Conservation (phyloP, 1,284 basidiomycete species). For the Boletellus deceptivus region DNA sequence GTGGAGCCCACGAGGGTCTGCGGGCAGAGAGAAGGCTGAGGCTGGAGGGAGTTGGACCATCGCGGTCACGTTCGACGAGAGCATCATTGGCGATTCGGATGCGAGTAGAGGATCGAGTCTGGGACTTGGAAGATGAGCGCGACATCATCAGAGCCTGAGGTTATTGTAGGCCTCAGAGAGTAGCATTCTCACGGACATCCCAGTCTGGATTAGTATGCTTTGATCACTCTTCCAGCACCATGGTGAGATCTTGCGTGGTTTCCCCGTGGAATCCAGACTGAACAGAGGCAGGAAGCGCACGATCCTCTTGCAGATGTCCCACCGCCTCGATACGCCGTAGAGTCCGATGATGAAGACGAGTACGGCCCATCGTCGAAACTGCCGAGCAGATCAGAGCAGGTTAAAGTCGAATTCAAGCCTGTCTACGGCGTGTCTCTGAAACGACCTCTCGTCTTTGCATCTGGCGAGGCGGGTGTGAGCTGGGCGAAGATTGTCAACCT, state of each 20-base stretch:
- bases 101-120: conserved; percentile 18
- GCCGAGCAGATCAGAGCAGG: conserved; percentile 15
- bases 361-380: conserved; percentile 40
- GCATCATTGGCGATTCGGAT: conserved; percentile 23
- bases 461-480: conserved; percentile 44
- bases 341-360: conserved; percentile 70
- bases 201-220: no score
- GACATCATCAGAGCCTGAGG: conserved; percentile 16
- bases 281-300: conserved; percentile 45
- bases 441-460: conserved; percentile 42
- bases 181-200: no score
- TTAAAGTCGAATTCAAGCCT: conserved; percentile 42
- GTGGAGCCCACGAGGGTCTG: conserved; percentile 34
- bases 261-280: background rate
- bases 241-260: conserved; percentile 14
- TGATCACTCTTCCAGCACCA: background rate
- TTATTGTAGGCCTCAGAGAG: no score
- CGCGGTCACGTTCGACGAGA: conserved; percentile 21
- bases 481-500: conserved; percentile 53
- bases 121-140: conserved; percentile 27
- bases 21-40: conserved; percentile 34
- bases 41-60: conserved; percentile 27
- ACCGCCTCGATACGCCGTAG: conserved; percentile 59
- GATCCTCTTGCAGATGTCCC: conserved; percentile 50
- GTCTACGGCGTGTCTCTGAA: conserved; percentile 27